A percentile compares a stretch with the other conserved stretches of the same genome.
phyloP scores from a whole-genome alignment of 1,284 basidiomycete genomes.

The Stereum hirsutum region DNA sequence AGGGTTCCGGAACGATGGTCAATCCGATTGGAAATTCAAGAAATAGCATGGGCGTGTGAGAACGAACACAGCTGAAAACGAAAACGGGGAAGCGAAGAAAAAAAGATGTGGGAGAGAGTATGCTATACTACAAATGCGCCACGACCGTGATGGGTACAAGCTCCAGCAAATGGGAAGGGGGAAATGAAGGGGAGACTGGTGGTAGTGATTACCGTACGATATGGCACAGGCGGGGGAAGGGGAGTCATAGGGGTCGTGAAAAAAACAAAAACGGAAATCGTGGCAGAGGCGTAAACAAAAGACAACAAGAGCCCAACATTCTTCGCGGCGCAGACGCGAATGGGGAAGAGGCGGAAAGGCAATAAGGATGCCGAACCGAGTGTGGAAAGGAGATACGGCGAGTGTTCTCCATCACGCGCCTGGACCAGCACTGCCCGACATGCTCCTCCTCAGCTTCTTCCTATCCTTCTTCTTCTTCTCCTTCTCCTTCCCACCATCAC shows the following conservation, averaged over 20 bases:
- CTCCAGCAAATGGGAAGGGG: too few relatives aligned
- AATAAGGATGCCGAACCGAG: neutral
- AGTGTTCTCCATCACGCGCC: too few relatives aligned
- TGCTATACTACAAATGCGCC: too few relatives aligned
- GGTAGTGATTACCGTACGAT: too few relatives aligned
- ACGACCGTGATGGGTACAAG: too few relatives aligned
- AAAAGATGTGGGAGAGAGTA: neutral
- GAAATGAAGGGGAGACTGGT: too few relatives aligned
- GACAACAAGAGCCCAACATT: too few relatives aligned
- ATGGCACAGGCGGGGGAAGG: too few relatives aligned
- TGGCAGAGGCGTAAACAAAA: neutral
- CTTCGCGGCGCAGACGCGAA: neutral
- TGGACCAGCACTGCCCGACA: conserved; percentile 3
- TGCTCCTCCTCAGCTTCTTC: conserved; percentile 35
- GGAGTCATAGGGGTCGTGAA: conserved; percentile 3
- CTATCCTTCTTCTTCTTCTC: conserved; percentile 24
- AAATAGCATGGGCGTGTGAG: neutral
- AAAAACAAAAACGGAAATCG: neutral
- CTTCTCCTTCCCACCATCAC: conserved; percentile 40
- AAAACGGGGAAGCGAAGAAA: neutral
- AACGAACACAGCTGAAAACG: neutral
- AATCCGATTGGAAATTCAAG: neutral
- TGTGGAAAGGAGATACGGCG: neutral
- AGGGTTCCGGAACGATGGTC: neutral
- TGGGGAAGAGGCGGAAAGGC: neutral